These are phyloP conservation scores for Paragyromitra xinjiangensis DNA, from an alignment of 495 filamentous ascomycete species.

Conservation along the genomic window DNA sequence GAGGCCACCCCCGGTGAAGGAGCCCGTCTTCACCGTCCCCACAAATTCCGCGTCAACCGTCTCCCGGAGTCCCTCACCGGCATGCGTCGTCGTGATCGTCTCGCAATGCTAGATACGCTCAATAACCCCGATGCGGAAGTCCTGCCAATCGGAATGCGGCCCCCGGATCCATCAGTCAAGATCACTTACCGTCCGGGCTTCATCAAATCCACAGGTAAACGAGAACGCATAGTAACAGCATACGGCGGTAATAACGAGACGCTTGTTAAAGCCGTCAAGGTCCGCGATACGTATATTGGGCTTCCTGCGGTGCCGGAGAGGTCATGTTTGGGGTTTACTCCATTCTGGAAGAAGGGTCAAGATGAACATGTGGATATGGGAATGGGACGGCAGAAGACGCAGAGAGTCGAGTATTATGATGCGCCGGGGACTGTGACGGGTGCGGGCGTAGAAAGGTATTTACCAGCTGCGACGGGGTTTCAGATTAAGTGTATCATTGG, in stretches of 20 bases:
- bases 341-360: slow-evolving; percentile 46
- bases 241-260: slow-evolving; percentile 47
- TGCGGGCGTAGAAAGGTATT: slow-evolving; percentile 30
- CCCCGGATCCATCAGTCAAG: slow-evolving; percentile 53
- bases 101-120: slow-evolving; percentile 11
- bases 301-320: slow-evolving; percentile 52
- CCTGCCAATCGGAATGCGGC: slow-evolving; percentile 14
- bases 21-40: slow-evolving; percentile 40
- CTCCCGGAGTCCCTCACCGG: slow-evolving; percentile 10
- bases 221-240: slow-evolving; percentile 51
- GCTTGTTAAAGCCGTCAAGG: slow-evolving; percentile 48
- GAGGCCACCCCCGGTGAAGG: slow-evolving; percentile 21
- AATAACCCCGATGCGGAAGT: slow-evolving; percentile 6
- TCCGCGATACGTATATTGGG: slow-evolving; percentile 50
- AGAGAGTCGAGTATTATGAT: slow-evolving; percentile 42
- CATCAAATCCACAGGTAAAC: slow-evolving; percentile 55
- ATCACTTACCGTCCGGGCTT: slow-evolving; percentile 56
- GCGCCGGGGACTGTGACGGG: not conserved
- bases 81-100: slow-evolving; percentile 22
- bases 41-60: slow-evolving; percentile 44
- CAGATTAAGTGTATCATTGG: slow-evolving; percentile 50
- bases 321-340: slow-evolving; percentile 34
- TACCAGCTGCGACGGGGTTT: slow-evolving; percentile 21
- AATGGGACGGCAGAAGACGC: slow-evolving; percentile 29
- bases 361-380: slow-evolving; percentile 41